Evolutionary conservation across 2,329 filamentous ascomycete species (phyloP).

Genomic region (Fusarium subglutinans): DNA sequence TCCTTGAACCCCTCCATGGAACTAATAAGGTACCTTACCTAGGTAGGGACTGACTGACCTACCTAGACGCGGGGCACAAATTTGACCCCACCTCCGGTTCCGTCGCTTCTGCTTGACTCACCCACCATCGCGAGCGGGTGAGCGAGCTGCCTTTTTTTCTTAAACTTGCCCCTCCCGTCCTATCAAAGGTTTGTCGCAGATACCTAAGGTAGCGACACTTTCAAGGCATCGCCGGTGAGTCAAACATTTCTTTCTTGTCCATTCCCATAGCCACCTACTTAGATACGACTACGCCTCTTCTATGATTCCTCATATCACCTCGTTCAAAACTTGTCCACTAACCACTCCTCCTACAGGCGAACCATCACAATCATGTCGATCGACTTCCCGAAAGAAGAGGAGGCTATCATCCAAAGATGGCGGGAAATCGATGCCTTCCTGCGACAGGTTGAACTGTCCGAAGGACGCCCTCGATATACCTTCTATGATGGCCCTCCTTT

Average conservation of each 20-base stretch:
- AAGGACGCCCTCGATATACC: conserved; percentile 84
- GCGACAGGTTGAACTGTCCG: conserved; percentile 83
- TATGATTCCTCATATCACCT: background rate
- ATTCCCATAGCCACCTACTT: background rate
- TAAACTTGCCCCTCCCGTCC: conserved; percentile 45
- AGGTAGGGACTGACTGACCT: no score
- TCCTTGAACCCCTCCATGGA: background rate
- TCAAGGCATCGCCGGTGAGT: conserved; percentile 29
- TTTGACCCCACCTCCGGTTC: conserved; percentile 33
- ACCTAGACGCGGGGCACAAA: conserved; percentile 38
- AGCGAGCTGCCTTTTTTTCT: conserved; percentile 31
- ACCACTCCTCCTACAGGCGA: conserved; percentile 19
- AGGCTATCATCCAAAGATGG: conserved; percentile 85
- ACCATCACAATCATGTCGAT: conserved; percentile 72
- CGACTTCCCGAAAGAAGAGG: conserved; percentile 92
- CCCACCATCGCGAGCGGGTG: conserved; percentile 36
- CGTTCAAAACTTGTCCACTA: conserved; percentile 6
- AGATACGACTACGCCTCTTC: background rate
- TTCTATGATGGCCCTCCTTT: conserved; percentile 93
- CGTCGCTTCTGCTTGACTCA: conserved; percentile 42
- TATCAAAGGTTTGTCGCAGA: conserved; percentile 31
- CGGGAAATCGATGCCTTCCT: conserved; percentile 92
- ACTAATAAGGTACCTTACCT: background rate
- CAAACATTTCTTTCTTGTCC: background rate
- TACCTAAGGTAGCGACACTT: conserved; percentile 9